These are phyloP conservation scores for Sanguinoderma infundibulare DNA, from an alignment of 1,284 basidiomycete genomes.

Conservation along the genomic window DNA sequence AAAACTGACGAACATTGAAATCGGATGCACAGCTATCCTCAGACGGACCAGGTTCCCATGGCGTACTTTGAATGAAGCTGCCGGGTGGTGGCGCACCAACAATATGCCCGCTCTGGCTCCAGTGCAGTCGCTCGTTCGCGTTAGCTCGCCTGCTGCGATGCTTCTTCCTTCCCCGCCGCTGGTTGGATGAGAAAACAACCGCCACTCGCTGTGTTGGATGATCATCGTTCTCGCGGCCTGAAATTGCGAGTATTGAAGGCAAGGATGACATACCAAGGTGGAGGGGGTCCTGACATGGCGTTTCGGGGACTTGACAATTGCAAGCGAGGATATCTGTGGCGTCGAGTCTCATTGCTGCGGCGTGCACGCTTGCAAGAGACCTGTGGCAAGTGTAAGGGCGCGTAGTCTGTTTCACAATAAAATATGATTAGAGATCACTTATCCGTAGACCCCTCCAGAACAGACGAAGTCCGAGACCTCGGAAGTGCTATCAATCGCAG, in stretches of 20 bases:
- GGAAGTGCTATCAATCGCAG: neutral
- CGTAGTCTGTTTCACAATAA: neutral
- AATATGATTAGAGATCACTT: neutral
- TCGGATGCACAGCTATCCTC: neutral
- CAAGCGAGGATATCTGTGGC: neutral
- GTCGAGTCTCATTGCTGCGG: conserved; percentile 16
- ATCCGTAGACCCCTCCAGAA: neutral
- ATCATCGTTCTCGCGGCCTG: conserved; percentile 7
- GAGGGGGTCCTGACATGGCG: conserved; percentile 2
- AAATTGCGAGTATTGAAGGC: conserved; percentile 2
- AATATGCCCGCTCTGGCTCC: conserved; percentile 2
- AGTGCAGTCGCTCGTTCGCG: neutral
- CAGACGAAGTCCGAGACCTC: neutral
- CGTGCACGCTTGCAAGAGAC: neutral
- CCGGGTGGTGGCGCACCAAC: conserved; percentile 6
- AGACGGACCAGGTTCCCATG: conserved; percentile 9
- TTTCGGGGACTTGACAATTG: conserved; percentile 17
- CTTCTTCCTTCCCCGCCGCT: neutral
- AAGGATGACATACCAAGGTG: neutral
- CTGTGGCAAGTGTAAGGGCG: neutral
- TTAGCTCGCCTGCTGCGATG: neutral
- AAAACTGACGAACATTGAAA: neutral
- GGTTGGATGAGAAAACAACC: neutral
- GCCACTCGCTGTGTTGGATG: neutral
- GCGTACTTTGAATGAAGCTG: conserved; percentile 5